phyloP scores from a whole-genome alignment of 202 grass and related monocot species.

The Schoenoplectus tabernaemontani region DNA sequence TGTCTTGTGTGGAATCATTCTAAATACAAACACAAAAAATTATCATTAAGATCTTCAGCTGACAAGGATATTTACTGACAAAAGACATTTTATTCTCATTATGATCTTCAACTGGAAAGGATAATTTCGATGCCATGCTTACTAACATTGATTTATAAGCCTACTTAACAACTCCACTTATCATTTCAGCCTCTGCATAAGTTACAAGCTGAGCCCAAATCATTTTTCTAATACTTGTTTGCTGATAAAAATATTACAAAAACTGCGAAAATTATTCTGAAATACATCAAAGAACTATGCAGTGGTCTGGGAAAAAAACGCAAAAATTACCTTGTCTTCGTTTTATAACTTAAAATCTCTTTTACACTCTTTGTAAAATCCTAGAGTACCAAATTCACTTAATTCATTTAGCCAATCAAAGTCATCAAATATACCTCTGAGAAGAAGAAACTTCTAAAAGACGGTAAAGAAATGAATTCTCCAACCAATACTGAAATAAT shows the following conservation, averaged over 20 bases:
- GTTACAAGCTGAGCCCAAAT: neutral
- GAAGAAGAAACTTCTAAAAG: neutral
- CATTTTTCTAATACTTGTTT: neutral
- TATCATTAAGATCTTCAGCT: neutral
- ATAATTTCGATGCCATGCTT: neutral
- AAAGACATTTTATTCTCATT: neutral
- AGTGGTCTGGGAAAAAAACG: neutral
- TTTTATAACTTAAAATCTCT: neutral
- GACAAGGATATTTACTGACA: neutral
- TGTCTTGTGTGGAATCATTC: slow-evolving; percentile 98
- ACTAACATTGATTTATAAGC: neutral
- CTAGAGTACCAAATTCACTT: neutral
- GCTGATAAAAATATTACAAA: neutral
- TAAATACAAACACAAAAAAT: neutral
- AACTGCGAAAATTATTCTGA: too few relatives aligned
- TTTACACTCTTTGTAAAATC: neutral
- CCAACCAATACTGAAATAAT: neutral
- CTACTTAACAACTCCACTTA: too few relatives aligned
- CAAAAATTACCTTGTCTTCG: neutral
- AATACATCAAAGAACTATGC: too few relatives aligned
- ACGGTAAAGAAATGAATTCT: too few relatives aligned
- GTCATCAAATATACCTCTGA: neutral
- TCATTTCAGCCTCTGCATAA: neutral
- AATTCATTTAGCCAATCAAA: neutral
- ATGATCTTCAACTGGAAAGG: too few relatives aligned